These are phyloP conservation scores for Gossypium thurberi DNA, from an alignment of 345 rosid genomes.

Conservation along the genomic window DNA sequence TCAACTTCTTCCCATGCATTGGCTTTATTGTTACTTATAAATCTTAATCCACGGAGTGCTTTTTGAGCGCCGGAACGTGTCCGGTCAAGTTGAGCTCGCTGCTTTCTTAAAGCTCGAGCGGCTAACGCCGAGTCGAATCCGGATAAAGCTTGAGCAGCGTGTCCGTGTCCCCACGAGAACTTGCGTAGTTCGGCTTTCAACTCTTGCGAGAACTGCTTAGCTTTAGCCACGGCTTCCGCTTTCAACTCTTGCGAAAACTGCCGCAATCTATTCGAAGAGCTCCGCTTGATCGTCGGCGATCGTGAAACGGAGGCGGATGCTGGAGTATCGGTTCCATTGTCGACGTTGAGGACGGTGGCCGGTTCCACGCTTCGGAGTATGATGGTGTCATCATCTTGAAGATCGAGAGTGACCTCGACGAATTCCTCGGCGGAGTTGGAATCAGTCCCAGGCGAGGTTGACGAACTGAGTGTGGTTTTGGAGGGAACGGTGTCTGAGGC, in stretches of 20 bases:
- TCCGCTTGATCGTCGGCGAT: slow-evolving; percentile 70
- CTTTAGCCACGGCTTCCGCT: slow-evolving; percentile 92
- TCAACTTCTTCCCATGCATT: slow-evolving; percentile 79
- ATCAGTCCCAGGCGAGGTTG: slow-evolving; percentile 50
- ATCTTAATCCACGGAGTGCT: slow-evolving; percentile 83
- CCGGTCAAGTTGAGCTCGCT: slow-evolving; percentile 89
- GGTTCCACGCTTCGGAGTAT: slow-evolving; percentile 93
- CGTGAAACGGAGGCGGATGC: slow-evolving; percentile 37
- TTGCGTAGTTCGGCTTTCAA: slow-evolving; percentile 56
- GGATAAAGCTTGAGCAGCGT: slow-evolving; percentile 27
- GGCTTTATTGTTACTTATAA: slow-evolving; percentile 63
- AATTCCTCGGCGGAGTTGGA: slow-evolving; percentile 61
- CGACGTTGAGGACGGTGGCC: slow-evolving; percentile 38
- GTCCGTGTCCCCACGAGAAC: slow-evolving; percentile 73
- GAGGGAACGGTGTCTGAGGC: slow-evolving; percentile 65
- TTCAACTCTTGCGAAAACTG: slow-evolving; percentile 92
- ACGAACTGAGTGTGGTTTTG: slow-evolving; percentile 29
- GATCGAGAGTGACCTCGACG: slow-evolving; percentile 90
- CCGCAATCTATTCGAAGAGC: slow-evolving; percentile 51
- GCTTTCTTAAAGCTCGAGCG: slow-evolving; percentile 75
- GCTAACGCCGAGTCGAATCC: slow-evolving; percentile 64
- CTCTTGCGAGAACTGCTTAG: slow-evolving; percentile 80
- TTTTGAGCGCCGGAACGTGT: slow-evolving; percentile 78
- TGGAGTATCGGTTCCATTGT: slow-evolving; percentile 24
- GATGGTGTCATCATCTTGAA: slow-evolving; percentile 86